Evolutionary conservation across 441 rosid species (phyloP).

Genomic region (Erodium moschatum): DNA sequence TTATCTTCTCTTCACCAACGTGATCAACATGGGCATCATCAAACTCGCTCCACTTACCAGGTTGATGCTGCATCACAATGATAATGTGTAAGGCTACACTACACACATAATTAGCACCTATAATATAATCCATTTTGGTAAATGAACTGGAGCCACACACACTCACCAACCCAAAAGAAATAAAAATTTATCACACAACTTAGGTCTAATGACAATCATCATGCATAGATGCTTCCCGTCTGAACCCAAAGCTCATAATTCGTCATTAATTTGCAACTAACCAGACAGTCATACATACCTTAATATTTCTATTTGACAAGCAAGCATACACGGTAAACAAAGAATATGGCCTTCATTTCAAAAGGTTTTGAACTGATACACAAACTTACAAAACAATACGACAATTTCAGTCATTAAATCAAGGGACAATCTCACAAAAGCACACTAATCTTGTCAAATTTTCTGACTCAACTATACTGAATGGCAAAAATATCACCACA

Average conservation of each 20-base stretch:
- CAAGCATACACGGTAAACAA: too few relatives aligned
- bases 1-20: conserved; percentile 66
- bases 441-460: too few relatives aligned
- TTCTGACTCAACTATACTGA: too few relatives aligned
- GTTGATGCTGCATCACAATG: conserved; percentile 59
- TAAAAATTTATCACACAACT: not conserved
- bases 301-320: not conserved
- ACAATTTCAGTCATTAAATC: not conserved
- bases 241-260: not conserved
- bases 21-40: conserved; percentile 75
- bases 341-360: not conserved
- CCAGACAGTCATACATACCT: not conserved
- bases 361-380: not conserved
- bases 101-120: not conserved
- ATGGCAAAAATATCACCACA: too few relatives aligned
- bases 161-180: too few relatives aligned
- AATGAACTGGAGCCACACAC: too few relatives aligned
- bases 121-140: too few relatives aligned
- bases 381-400: not conserved
- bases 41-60: conserved; percentile 78
- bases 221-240: too few relatives aligned
- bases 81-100: conserved; percentile 2
- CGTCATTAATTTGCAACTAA: not conserved
- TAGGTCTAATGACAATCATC: not conserved
- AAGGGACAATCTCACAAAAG: too few relatives aligned